Evolutionary conservation across 2,329 filamentous ascomycete genomes (phyloP), one percentile per base, ranked within the genome.

Genomic region (Cladosporium sp.): DNA sequence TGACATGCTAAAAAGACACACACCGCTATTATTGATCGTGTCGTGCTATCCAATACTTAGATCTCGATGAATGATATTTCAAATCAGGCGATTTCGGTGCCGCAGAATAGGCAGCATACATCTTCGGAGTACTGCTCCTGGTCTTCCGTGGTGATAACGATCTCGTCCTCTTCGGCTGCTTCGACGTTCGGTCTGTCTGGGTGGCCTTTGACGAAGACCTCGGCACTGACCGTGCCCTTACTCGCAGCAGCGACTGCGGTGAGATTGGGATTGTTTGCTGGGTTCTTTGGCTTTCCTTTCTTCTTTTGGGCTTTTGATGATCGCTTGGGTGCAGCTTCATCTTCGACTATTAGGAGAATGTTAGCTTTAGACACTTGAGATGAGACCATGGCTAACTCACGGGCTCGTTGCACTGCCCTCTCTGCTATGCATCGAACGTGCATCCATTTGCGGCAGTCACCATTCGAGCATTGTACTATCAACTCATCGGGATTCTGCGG

Each of bases 401-500:
- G 42, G n/a, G 56, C 38, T 36, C 49, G 38, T 39, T 52, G 39
- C 37, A 51, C 4, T 45, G 56, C 56, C 20, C 28, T 22, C 20
- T 69, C 63, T 14, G 67, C 70, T 5, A 75, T 66, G 60, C 77
- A 79, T 38, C 67, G 67, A 20, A 69, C 71, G 59, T 79, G 77
- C 25, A 78, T 69, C 76, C 77, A 79, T n/a, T 67, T 67, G 7
- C 70, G 64, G 62, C 77, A 79, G 7, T 61, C 60, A 34, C 55
- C 51, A 36, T 68, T 67, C 2, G 65, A 67, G 65, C 77, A 79
- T 60, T 76, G 70, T 5, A 80, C 60, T 17, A 78, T 73, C 38
- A 73, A 60, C 25, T 74, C 64, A 55, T 78, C 76, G 0, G 76
- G 75, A 60, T 79, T 78, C 51, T 70, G 70, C 0, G 76, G 76